These are phyloP conservation scores for Elongisporangium prolatum DNA, from an alignment of 352 stramenopile genomes.

Conservation along the genomic window DNA sequence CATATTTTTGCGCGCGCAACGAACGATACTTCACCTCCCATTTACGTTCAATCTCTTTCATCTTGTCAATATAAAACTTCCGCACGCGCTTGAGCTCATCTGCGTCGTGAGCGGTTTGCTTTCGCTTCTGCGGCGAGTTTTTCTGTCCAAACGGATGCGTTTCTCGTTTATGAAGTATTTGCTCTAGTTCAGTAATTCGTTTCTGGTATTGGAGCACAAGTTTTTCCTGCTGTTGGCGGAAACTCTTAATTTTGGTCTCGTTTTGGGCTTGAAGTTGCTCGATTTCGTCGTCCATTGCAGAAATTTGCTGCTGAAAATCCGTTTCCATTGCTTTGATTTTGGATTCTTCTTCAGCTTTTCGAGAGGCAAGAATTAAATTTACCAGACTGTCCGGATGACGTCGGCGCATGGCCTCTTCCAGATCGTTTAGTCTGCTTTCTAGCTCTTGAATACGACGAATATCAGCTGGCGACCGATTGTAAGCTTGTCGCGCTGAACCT, in stretches of 20 bases:
- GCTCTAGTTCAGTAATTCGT: constrained; percentile 46
- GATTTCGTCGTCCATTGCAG: constrained; percentile 38
- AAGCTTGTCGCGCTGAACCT: background rate
- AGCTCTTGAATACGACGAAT: constrained; percentile 75
- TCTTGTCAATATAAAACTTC: constrained; percentile 70
- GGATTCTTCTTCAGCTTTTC: constrained; percentile 59
- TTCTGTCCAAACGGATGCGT: background rate
- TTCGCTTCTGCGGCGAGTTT: constrained; percentile 5
- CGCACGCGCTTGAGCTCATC: constrained; percentile 49
- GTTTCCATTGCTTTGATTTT: constrained; percentile 31
- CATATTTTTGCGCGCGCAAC: constrained; percentile 34
- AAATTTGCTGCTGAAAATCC: constrained; percentile 34
- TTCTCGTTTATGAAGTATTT: constrained; percentile 19
- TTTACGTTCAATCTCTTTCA: constrained; percentile 71
- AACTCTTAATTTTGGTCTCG: constrained; percentile 57
- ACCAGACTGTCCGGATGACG: constrained; percentile 76
- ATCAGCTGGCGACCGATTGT: constrained; percentile 38
- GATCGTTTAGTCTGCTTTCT: constrained; percentile 50
- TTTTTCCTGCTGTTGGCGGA: constrained; percentile 79
- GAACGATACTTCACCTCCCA: constrained; percentile 66
- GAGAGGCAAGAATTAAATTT: constrained; percentile 71
- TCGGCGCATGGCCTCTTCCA: constrained; percentile 72
- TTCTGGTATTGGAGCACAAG: constrained; percentile 67
- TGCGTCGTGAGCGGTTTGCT: constrained; percentile 10
- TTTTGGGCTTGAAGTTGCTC: constrained; percentile 39